Evolutionary conservation across 1,139 yeast genomes (phyloP), one percentile per base, ranked within the genome.

Genomic region (Geotrichum citri-aurantii): DNA sequence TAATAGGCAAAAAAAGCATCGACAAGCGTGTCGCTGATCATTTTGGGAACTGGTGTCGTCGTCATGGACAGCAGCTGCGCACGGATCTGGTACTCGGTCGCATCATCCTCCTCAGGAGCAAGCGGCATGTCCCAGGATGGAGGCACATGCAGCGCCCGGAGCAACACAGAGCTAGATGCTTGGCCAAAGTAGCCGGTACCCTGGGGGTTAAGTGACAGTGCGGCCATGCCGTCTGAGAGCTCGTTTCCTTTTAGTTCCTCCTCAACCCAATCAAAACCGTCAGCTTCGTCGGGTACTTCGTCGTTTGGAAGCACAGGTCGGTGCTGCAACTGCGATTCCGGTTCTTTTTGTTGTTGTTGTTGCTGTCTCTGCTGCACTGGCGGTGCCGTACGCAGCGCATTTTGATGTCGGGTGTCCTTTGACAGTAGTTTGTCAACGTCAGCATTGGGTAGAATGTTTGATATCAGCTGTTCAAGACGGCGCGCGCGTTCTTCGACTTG

Each of bases 401-500:
- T 49, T 49, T 37, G 40, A 31, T 27, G 48, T 33, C 50, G 49
- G 6, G 59, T 62, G 11, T 53, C 19, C 17, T 48, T 47, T 1
- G 60, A 50, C 24, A 79, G 61, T 24, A 70, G 66, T 52, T 68
- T 68, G 44, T 81, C 81, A 11, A 81, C 62, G 53, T 79, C 78
- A 48, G 73, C 76, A 50, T 77, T 77, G 0, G 80, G 80, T 31
- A 76, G 59, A 5, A 81, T 62, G 47, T 73, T 75, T 50, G 75
- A 71, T 27, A 89, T 67, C 48, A 88, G 67, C 33, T 73, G 72
- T 66, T 86, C 88, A 63, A 88, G 74, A 49, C 75, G 77, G 56
- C 77, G 74, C n/a, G 85, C 84, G 62, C 85, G 76, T 61, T 78
- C 81, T 71, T 89, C 96, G 48, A 89, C 91, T 58, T 81, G 81